Conservation (phyloP, 331 rosid species). For the Malus hybrid region DNA sequence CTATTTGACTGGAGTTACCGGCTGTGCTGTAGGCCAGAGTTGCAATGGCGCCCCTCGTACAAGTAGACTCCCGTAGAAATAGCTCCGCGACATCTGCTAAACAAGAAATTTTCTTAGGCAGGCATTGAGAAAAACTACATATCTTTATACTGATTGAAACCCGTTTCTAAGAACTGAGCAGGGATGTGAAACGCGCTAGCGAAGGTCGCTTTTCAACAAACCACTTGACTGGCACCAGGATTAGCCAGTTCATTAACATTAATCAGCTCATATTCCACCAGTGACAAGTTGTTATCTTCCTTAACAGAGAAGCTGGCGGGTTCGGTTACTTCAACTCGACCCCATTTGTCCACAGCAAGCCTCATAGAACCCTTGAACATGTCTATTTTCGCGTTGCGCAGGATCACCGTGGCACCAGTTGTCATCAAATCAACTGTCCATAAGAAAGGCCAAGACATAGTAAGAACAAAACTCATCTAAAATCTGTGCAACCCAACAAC, state of each 20-base stretch:
- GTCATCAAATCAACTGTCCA: constrained; percentile 10
- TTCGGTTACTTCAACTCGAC: constrained; percentile 12
- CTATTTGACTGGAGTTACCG: not conserved
- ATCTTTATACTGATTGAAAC: not conserved
- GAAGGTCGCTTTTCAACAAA: not conserved
- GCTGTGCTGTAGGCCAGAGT: not conserved
- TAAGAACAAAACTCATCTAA: not conserved
- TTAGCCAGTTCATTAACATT: not conserved
- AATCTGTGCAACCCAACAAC: not conserved
- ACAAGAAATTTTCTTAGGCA: constrained; percentile 1
- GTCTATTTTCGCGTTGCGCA: constrained; percentile 20
- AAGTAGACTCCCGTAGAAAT: not conserved
- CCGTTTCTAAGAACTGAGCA: not conserved
- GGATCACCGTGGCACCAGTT: not conserved
- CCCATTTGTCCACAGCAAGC: not conserved
- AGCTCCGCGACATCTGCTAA: not conserved
- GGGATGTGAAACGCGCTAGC: not conserved
- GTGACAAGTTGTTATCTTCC: constrained; percentile 15
- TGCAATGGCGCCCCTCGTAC: not conserved
- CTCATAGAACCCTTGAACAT: constrained; percentile 24
- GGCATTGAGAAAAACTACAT: not conserved
- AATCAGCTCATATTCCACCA: constrained; percentile 13
- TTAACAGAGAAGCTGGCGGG: constrained; percentile 6
- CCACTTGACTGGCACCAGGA: not conserved
- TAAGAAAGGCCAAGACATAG: not conserved